Evolutionary conservation across 1,284 basidiomycete species (phyloP), one percentile per base, ranked within the genome.

Genomic region (Phaffia rhodozyma): DNA sequence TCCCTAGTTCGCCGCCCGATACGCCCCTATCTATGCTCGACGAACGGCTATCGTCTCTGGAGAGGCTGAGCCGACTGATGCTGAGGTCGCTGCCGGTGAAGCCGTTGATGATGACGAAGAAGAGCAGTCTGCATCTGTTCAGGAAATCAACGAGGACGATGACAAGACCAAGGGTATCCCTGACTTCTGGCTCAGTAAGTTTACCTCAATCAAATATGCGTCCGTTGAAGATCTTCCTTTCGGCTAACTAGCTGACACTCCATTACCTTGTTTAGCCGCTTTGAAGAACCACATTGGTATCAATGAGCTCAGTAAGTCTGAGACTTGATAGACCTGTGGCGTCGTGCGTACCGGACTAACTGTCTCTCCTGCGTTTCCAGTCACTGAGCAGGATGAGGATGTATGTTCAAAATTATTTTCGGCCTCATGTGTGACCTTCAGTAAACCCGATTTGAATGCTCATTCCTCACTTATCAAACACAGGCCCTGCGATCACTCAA

Each of bases 361-460:
- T 21, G 20, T 43, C 13, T 53, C 30, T 27, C 23, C 50, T 29
- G 16, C n/a, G 2, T 51, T 13, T 20, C 2, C 34, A 61, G 60
- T 97, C 79, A 96, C 89, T 43, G 91, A 97, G 72, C 85, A 87
- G 63, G 94, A 97, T 75, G 89, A 86, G 68, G 86, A 79, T 64
- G 89, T 76, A 25, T 16, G 29, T 32, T 55, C 54, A 7, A 55
- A 32, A 7, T 34, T 27, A 11, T 5, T 34, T 9, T 20, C 54
- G 21, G n/a, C n/a, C 84, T n/a, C 54, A 55, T 4, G 25, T 27
- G n/a, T 11, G 51, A 1, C 51, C 55, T 20, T 32, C 2, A 20
- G n/a, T 5, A 9, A 16, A 43, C 5, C 21, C 47, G 34, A 47
- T 20, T 9, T 21, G 11, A 13, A 30, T 11, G 49, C 30, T 50